Conservation (phyloP, 208 protist species). For the Tritrichomonas foetus region DNA sequence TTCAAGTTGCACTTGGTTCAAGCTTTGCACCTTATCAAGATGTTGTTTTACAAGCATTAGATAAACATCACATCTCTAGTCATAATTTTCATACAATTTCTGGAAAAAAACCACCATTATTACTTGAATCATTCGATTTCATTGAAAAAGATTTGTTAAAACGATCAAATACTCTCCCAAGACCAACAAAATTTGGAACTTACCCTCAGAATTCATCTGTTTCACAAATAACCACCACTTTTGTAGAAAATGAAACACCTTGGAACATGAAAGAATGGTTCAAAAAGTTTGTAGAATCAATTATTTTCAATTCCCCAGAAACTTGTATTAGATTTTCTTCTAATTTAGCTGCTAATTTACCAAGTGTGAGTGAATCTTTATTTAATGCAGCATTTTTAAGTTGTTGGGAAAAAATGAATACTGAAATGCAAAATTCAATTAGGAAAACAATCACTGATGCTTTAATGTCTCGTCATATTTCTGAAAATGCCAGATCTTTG, state of each 20-base stretch:
- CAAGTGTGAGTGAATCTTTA: not conserved
- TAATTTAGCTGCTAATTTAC: not conserved
- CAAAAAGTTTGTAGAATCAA: not conserved
- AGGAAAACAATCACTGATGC: not conserved
- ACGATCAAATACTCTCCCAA: not conserved
- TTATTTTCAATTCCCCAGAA: not conserved
- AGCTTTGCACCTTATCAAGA: not conserved
- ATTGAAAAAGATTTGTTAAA: not conserved
- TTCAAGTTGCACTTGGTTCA: not conserved
- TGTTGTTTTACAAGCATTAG: no score
- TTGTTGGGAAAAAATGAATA: not conserved
- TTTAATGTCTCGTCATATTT: not conserved
- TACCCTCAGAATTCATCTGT: not conserved
- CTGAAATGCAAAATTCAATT: not conserved
- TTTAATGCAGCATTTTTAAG: not conserved
- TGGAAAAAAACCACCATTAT: not conserved
- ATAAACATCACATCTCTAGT: not conserved
- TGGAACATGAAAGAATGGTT: constrained; percentile 17
- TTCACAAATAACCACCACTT: not conserved
- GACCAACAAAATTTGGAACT: not conserved
- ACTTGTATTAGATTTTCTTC: not conserved
- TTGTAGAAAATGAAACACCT: not conserved
- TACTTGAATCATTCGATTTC: not conserved
- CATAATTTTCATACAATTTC: not conserved
- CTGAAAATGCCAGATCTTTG: not conserved